Conservation (phyloP, 1,139 yeast species). For the Blastobotrys serpentis region DNA sequence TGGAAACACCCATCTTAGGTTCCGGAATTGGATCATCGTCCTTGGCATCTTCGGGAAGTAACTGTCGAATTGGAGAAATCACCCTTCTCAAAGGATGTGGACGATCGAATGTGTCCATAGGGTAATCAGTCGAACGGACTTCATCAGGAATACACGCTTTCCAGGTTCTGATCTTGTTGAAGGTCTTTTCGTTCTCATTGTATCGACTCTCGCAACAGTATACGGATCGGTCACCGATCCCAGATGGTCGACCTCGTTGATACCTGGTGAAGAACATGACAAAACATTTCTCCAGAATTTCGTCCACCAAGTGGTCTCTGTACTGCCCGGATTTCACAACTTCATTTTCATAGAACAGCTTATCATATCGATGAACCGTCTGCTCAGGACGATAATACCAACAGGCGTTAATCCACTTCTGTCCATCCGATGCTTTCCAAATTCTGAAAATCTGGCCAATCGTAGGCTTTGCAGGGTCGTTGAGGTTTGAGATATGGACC, state of each 20-base stretch:
- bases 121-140: conserved; percentile 77
- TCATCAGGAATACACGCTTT: conserved; percentile 98
- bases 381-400: conserved; percentile 99
- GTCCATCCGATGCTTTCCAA: conserved; percentile 77
- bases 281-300: conserved; percentile 88
- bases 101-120: conserved; percentile 54
- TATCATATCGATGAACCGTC: conserved; percentile 88
- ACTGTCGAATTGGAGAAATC: conserved; percentile 79
- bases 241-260: conserved; percentile 89
- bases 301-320: conserved; percentile 87
- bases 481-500: conserved; percentile 83
- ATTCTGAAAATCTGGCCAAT: conserved; percentile 91
- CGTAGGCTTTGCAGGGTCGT: conserved; percentile 84
- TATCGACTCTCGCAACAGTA: conserved; percentile 94
- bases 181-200: conserved; percentile 83
- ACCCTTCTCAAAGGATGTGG: conserved; percentile 59
- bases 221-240: conserved; percentile 63
- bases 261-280: conserved; percentile 92
- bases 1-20: conserved; percentile 73
- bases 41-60: conserved; percentile 71
- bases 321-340: conserved; percentile 97
- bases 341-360: conserved; percentile 87
- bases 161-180: conserved; percentile 96
- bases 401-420: conserved; percentile 87
- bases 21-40: conserved; percentile 76